Evolutionary conservation across 2,329 filamentous ascomycete genomes (phyloP), one percentile per base, ranked within the genome.

Genomic region (Colletotrichum gigasporum): DNA sequence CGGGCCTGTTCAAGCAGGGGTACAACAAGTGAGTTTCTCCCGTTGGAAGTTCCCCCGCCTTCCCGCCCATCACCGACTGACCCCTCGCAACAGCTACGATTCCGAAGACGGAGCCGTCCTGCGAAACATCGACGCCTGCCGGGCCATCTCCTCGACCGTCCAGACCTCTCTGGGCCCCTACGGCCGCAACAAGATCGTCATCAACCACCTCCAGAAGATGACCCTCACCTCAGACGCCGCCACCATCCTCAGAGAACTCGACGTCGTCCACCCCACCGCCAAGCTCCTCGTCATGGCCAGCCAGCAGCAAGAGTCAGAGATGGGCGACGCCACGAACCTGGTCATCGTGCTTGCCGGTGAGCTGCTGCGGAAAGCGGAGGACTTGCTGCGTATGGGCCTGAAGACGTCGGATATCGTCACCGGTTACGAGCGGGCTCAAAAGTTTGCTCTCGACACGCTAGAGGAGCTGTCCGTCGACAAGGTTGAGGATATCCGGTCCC

Each of bases 141-240:
- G 94, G 69, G 93, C 96, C 70, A 98, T 99, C 80, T 90, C 96
- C 63, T 92, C 92, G 73, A 99, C 96, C 54, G 96, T 99, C 51
- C 94, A 97, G 84, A 98, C 96, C 61, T 98, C 96, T 45, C 87
- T 99, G 34, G 96, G 96, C 54, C 96, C 96, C 65, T 97, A 97
- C 81, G 96, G 96, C 75, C 92, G 96, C 80, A 99, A 99, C 86
- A 99, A 99, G 85, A 94, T 99, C 76, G 93, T 99, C 83, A 98
- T 99, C 86, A 99, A 99, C 85, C 96, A 99, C 83, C 87, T 99
- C 68, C 93, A 97, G 80, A 99, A 99, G 87, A 97, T 99, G 96
- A 97, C 97, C 73, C 86, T 99, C 69, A 99, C 96, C 71, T 98
- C 94, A 66, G 96, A 99, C 76, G 96, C 96, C 69, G 96, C 96